A percentile compares a stretch with the other conserved stretches of the same genome.
Evolutionary conservation across 345 rosid species (phyloP).

Genomic region (Cardamine chenopodiifolia): DNA sequence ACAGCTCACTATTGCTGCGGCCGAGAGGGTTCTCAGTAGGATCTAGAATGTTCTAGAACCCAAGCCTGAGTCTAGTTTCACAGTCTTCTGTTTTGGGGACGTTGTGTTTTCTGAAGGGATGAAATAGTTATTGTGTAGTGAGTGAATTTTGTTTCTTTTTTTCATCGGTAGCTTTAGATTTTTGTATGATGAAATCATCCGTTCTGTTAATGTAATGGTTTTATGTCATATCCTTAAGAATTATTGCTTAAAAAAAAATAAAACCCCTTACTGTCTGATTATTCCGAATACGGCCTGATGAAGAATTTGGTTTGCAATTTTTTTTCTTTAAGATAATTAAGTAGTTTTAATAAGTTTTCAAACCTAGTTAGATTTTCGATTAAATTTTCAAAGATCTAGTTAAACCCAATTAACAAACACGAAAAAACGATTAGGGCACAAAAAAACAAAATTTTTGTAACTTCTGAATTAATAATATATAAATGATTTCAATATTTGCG

Average conservation of each 20-base stretch:
- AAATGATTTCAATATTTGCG: no score
- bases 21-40: constrained; percentile 67
- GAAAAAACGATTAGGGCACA: no score
- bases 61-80: constrained; percentile 5
- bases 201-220: constrained; percentile 1
- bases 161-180: constrained; percentile 14
- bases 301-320: neutral
- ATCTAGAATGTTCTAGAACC: constrained; percentile 48
- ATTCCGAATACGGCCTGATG: neutral
- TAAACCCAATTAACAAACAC: no score
- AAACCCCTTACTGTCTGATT: neutral
- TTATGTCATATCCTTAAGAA: neutral
- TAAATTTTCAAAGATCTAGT: no score
- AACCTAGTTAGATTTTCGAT: no score
- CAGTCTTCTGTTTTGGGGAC: neutral
- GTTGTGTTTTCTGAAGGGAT: constrained; percentile 11
- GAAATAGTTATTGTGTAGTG: constrained; percentile 15
- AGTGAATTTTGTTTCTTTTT: constrained; percentile 9
- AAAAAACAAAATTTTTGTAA: neutral
- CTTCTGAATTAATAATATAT: neutral
- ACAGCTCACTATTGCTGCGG: constrained; percentile 72
- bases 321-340: no score
- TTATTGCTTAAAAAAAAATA: neutral
- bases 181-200: constrained; percentile 8
- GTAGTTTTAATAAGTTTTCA: no score